A percentile compares a stretch with the other conserved stretches of the same genome.
Conservation (phyloP, 2,329 filamentous ascomycete species). For the Colletotrichum lini region DNA sequence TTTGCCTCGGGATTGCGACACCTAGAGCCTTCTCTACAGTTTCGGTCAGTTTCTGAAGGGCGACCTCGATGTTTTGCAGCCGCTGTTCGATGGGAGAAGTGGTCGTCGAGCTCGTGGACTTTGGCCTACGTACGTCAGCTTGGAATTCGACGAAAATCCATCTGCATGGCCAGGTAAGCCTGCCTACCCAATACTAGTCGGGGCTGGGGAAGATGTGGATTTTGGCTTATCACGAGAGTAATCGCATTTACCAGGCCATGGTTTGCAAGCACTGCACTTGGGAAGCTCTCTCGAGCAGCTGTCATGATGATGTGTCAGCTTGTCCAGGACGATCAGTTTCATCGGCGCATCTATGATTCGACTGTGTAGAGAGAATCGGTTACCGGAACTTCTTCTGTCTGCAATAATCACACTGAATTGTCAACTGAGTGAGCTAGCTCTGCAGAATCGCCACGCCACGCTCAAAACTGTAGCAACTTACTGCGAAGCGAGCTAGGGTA, state of each 20-base stretch:
- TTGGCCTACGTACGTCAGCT: background rate
- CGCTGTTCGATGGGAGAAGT: slow-evolving; percentile 2
- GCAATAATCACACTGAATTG: slow-evolving; percentile 17
- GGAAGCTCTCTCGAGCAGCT: slow-evolving; percentile 31
- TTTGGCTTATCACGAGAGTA: slow-evolving; percentile 18
- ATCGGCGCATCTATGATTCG: background rate
- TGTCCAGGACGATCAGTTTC: no score
- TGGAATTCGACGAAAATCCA: accelerated
- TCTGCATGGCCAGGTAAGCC: background rate
- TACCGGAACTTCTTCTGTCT: slow-evolving; percentile 32
- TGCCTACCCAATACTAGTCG: background rate
- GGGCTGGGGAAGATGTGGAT: background rate
- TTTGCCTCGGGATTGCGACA: background rate
- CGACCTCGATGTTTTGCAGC: slow-evolving; percentile 6
- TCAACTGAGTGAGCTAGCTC: background rate
- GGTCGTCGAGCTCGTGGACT: background rate
- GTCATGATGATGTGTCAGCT: background rate
- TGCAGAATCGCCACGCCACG: background rate
- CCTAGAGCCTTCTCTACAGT: background rate
- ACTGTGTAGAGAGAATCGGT: background rate
- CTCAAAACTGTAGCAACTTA: background rate
- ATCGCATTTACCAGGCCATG: slow-evolving; percentile 20
- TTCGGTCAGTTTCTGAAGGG: background rate
- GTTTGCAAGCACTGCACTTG: slow-evolving; percentile 29
- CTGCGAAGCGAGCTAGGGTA: slow-evolving; percentile 20